A percentile compares a stretch with the other conserved stretches of the same genome.
Evolutionary conservation across 2,329 filamentous ascomycete genomes (phyloP).

Genomic region (Calonectria henricotiae): DNA sequence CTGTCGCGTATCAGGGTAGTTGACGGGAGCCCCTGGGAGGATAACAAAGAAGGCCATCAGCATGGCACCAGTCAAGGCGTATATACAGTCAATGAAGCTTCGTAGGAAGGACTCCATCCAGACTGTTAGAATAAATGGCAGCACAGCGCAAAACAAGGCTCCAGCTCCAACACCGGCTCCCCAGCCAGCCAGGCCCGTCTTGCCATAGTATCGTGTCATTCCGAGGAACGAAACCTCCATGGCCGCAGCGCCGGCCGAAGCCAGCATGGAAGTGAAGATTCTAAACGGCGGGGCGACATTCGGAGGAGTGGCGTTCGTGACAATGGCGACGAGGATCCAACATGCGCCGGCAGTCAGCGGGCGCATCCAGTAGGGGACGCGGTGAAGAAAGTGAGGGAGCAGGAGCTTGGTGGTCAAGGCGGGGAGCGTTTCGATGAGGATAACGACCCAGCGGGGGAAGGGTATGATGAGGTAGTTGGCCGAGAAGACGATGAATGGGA

Average conservation of each 20-base stretch:
- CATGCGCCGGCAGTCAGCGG: constrained; percentile 49
- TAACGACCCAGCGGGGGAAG: constrained; percentile 54
- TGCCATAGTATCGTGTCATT: constrained; percentile 53
- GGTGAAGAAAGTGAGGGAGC: constrained; percentile 52
- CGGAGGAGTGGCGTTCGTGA: constrained; percentile 54
- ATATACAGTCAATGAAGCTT: constrained; percentile 51
- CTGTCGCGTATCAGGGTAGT: constrained; percentile 42
- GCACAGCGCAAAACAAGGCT: constrained; percentile 50
- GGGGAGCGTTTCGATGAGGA: constrained; percentile 55
- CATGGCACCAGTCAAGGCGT: constrained; percentile 50
- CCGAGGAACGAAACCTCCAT: constrained; percentile 57
- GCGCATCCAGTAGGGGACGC: constrained; percentile 53
- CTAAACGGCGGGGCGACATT: constrained; percentile 56
- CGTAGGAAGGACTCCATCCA: constrained; percentile 52
- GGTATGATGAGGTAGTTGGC: constrained; percentile 59
- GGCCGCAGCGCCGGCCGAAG: constrained; percentile 52
- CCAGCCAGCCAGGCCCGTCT: constrained; percentile 57
- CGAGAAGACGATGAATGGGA: constrained; percentile 55
- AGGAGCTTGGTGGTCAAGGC: constrained; percentile 53
- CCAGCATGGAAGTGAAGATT: constrained; percentile 53
- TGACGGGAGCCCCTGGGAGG: constrained; percentile 50
- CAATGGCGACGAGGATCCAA: constrained; percentile 53
- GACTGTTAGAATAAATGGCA: constrained; percentile 54
- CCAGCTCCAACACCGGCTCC: constrained; percentile 56
- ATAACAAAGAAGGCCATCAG: constrained; percentile 53